Percentiles rank a stretch among this genome's conserved stretches.
These are phyloP conservation scores for Ceratobasidium papillatum DNA, from an alignment of 1,284 basidiomycete genomes.

Conservation along the genomic window DNA sequence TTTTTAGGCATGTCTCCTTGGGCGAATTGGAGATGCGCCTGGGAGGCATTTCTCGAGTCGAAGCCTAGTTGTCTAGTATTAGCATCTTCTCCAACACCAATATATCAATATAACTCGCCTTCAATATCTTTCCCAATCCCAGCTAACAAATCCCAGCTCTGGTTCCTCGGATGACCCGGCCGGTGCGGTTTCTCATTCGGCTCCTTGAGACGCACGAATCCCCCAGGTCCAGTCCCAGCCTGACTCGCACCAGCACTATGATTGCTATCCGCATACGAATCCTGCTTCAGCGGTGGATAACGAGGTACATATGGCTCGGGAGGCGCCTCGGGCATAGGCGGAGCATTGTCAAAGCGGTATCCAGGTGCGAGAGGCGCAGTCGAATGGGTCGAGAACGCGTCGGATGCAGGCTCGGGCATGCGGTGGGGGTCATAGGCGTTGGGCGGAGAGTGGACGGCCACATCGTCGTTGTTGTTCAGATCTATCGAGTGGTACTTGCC, in stretches of 20 bases:
- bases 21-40: constrained; percentile 65
- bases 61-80: constrained; percentile 12
- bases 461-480: constrained; percentile 35
- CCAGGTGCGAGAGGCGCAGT: constrained; percentile 33
- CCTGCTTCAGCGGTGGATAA: constrained; percentile 34
- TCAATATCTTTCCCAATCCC: constrained; percentile 65
- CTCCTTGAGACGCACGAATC: constrained; percentile 31
- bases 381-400: constrained; percentile 24
- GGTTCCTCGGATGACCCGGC: constrained; percentile 37
- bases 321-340: constrained; percentile 14
- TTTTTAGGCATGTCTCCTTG: constrained; percentile 62
- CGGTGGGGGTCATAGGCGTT: constrained; percentile 27
- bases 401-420: constrained; percentile 24
- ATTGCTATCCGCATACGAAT: constrained; percentile 32
- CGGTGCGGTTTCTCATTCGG: constrained; percentile 37
- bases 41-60: constrained; percentile 60
- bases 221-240: constrained; percentile 16
- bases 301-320: constrained; percentile 3
- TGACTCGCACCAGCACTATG: constrained; percentile 7
- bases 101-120: constrained; percentile 51
- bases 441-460: constrained; percentile 37
- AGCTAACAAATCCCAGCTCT: constrained; percentile 64
- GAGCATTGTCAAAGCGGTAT: constrained; percentile 21
- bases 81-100: constrained; percentile 61
- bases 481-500: constrained; percentile 43